Percentiles rank a stretch among this genome's conserved stretches.
Conservation (phyloP, 345 rosid species). For the Cardamine resedifolia region DNA sequence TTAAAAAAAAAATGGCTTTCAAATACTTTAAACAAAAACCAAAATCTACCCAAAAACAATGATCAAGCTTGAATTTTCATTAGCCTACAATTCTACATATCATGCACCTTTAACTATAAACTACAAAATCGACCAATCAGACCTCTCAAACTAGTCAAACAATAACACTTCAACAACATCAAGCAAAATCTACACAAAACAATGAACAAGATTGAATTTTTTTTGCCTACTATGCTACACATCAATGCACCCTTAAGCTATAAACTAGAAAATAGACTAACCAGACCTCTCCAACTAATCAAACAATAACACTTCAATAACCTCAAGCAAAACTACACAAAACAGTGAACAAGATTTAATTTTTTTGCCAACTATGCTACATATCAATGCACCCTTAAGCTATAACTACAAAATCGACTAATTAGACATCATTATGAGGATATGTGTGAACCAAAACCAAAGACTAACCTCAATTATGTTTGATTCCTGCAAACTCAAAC, state of each 20-base stretch:
- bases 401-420: background rate
- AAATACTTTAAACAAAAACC: background rate
- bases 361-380: background rate
- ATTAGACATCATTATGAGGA: background rate
- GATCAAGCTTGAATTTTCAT: background rate
- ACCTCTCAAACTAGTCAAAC: background rate
- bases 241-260: background rate
- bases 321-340: background rate
- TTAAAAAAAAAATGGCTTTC: background rate
- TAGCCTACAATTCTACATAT: background rate
- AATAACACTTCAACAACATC: background rate
- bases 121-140: background rate
- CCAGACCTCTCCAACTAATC: background rate
- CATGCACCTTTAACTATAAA: background rate
- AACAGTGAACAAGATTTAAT: background rate
- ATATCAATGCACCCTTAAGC: background rate
- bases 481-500: slow-evolving; percentile 55
- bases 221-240: background rate
- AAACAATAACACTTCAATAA: background rate
- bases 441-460: background rate
- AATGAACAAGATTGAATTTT: background rate
- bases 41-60: background rate
- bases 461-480: slow-evolving; percentile 54
- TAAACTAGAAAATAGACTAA: background rate
- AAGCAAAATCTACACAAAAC: background rate